These are phyloP conservation scores for Angomonas deanei DNA, from an alignment of 208 protist genomes.

Conservation along the genomic window DNA sequence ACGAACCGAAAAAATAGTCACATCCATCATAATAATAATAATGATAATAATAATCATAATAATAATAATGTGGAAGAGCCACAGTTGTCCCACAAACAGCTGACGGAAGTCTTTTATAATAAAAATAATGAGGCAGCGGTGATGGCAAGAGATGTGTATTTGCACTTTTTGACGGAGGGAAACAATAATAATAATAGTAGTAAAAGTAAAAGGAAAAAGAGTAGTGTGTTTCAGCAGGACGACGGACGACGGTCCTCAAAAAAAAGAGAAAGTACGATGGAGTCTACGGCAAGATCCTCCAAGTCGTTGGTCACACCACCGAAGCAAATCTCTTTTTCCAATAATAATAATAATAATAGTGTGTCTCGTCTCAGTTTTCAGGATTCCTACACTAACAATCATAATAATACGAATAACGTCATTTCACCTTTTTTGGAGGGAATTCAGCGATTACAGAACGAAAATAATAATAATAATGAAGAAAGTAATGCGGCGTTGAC, in stretches of 20 bases:
- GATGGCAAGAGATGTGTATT: slow-evolving; percentile 65
- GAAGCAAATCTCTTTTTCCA: neutral
- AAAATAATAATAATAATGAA: too few species aligned
- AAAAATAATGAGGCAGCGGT: slow-evolving; percentile 25
- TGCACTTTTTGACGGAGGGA: slow-evolving; percentile 34
- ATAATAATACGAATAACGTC: neutral
- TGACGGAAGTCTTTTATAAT: slow-evolving; percentile 66
- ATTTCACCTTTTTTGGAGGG: too few species aligned
- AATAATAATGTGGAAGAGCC: neutral
- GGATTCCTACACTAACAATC: slow-evolving; percentile 1
- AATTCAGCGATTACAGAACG: too few species aligned
- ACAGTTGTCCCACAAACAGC: slow-evolving; percentile 47
- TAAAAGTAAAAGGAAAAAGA: neutral
- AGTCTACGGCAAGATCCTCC: too few species aligned
- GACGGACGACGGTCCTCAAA: neutral
- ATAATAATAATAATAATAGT: neutral
- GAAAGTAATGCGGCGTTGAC: too few species aligned
- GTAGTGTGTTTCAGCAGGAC: neutral
- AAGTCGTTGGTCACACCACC: neutral
- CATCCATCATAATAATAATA: neutral
- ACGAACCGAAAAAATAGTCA: neutral
- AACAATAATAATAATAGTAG: slow-evolving; percentile 5
- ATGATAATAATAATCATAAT: neutral
- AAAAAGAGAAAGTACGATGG: too few species aligned
- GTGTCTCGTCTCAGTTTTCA: neutral